These are phyloP conservation scores for Ceratobasidium sp. DNA, from an alignment of 1,284 basidiomycete genomes.

Conservation along the genomic window DNA sequence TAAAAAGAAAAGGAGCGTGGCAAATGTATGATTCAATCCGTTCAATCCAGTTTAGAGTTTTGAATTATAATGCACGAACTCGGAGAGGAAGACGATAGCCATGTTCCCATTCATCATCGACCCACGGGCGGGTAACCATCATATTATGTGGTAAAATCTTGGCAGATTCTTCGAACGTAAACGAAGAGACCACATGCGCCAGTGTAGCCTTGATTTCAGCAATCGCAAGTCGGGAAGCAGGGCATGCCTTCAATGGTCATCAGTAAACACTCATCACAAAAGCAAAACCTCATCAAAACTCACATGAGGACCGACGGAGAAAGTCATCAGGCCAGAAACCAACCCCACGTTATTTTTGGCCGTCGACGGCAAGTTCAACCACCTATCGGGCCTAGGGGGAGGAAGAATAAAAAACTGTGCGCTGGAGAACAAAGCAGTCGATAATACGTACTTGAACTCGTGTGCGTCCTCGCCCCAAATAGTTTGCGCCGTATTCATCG, in stretches of 20 bases:
- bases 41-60: slow-evolving; percentile 2
- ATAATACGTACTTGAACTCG: slow-evolving; percentile 63
- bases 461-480: slow-evolving; percentile 78
- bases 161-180: slow-evolving; percentile 51
- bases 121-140: slow-evolving; percentile 56
- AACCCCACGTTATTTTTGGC: slow-evolving; percentile 66
- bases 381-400: slow-evolving; percentile 66
- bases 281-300: not conserved
- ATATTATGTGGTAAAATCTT: slow-evolving; percentile 50
- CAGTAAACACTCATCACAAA: slow-evolving; percentile 58
- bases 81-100: slow-evolving; percentile 49
- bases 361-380: slow-evolving; percentile 59
- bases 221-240: slow-evolving; percentile 77
- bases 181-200: slow-evolving; percentile 55
- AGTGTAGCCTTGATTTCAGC: slow-evolving; percentile 63
- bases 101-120: slow-evolving; percentile 53
- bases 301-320: slow-evolving; percentile 53
- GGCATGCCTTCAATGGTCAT: slow-evolving; percentile 66
- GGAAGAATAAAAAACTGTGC: slow-evolving; percentile 42
- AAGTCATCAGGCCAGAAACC: slow-evolving; percentile 72
- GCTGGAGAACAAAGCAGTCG: slow-evolving; percentile 45
- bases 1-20: slow-evolving; percentile 26
- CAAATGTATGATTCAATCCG: not conserved
- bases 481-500: slow-evolving; percentile 67
- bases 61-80: slow-evolving; percentile 39